Percentiles rank a stretch among this genome's conserved stretches.
phyloP scores from a whole-genome alignment of 441 rosid genomes.

The Eutrema salsugineum region DNA sequence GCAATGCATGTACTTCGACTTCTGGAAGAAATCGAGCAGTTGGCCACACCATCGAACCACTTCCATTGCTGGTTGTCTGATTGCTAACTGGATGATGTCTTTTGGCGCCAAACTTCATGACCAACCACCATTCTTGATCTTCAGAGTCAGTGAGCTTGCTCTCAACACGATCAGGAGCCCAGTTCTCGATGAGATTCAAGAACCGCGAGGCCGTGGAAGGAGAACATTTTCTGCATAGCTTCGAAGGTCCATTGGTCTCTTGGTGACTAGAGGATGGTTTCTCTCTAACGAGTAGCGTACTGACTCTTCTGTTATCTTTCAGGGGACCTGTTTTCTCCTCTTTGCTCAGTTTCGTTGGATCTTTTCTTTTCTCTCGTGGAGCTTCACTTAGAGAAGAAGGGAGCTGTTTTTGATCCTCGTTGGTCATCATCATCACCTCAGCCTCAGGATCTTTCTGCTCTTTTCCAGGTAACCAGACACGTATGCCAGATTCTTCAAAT shows the following conservation, averaged over 20 bases:
- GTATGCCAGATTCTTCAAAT: slow-evolving; percentile 50
- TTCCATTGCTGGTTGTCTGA: not conserved
- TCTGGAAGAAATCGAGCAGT: slow-evolving; percentile 37
- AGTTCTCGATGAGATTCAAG: slow-evolving; percentile 45
- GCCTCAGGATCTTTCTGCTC: slow-evolving; percentile 43
- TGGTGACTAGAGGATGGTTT: slow-evolving; percentile 11
- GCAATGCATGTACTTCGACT: slow-evolving; percentile 48
- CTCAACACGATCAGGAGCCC: slow-evolving; percentile 37
- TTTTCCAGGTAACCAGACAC: slow-evolving; percentile 45
- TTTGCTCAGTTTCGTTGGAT: slow-evolving; percentile 6
- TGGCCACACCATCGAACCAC: slow-evolving; percentile 35
- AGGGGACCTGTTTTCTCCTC: not conserved
- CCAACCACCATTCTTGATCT: slow-evolving; percentile 38
- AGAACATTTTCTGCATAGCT: slow-evolving; percentile 29
- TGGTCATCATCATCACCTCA: slow-evolving; percentile 32
- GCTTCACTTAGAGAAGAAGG: slow-evolving; percentile 2
- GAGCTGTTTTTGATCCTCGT: slow-evolving; percentile 34
- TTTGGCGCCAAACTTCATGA: not conserved
- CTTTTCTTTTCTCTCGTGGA: not conserved
- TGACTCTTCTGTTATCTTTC: not conserved
- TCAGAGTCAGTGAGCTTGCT: slow-evolving; percentile 19
- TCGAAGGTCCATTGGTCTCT: not conserved
- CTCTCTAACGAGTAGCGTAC: not conserved
- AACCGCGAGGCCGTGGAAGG: slow-evolving; percentile 27
- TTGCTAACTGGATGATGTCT: slow-evolving; percentile 5